phyloP scores from a whole-genome alignment of 768 basidiomycete genomes.

The Amanita rimosa region DNA sequence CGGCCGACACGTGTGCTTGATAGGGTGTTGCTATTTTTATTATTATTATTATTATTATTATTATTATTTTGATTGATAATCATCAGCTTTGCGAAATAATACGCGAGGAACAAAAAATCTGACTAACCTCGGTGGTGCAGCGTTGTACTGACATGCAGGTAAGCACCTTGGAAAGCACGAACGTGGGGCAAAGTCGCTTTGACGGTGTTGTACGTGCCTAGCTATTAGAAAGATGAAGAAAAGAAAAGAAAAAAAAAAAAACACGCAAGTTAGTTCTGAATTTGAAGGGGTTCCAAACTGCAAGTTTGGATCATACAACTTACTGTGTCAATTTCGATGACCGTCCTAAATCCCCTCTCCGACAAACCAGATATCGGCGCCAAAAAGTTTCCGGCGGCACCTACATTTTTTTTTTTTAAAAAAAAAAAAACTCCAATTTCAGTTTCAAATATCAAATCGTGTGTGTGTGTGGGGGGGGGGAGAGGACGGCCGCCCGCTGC shows the following conservation, averaged over 20 bases:
- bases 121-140: constrained; percentile 70
- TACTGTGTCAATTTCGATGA: constrained; percentile 90
- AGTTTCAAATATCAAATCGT: too few relatives aligned
- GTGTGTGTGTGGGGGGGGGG: too few relatives aligned
- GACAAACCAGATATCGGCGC: constrained; percentile 76
- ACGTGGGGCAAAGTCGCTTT: constrained; percentile 80
- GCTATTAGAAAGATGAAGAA: constrained; percentile 22
- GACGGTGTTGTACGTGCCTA: constrained; percentile 91
- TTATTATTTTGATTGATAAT: too few relatives aligned
- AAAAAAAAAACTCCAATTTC: too few relatives aligned
- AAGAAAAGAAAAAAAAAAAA: too few relatives aligned
- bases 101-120: background rate
- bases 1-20: constrained; percentile 90
- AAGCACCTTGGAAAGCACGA: constrained; percentile 63
- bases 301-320: too few relatives aligned
- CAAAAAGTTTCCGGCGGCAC: constrained; percentile 95
- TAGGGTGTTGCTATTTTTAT: constrained; percentile 77
- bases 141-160: constrained; percentile 84
- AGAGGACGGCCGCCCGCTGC: too few relatives aligned
- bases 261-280: too few relatives aligned
- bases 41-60: too few relatives aligned
- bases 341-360: constrained; percentile 85
- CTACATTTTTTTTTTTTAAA: too few relatives aligned
- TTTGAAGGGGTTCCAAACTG: too few relatives aligned
- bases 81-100: constrained; percentile 7